A percentile compares a stretch with the other conserved stretches of the same genome.
phyloP scores from a whole-genome alignment of 371 early-diverging fungal species.

The Sporodiniella umbellata region DNA sequence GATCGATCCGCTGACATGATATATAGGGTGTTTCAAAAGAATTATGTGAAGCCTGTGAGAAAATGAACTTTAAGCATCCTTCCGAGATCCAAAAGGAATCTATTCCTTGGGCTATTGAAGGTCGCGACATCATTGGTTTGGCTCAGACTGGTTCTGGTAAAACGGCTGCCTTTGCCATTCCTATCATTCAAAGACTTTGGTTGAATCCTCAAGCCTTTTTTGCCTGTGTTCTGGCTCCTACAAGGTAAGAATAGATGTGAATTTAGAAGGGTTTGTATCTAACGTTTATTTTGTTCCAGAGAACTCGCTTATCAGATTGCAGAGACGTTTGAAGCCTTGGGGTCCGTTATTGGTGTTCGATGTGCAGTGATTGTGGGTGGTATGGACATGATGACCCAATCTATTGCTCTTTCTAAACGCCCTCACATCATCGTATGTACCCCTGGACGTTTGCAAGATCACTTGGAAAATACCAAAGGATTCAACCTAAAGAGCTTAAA shows the following conservation, averaged over 20 bases:
- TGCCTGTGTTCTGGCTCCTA: slow-evolving; percentile 97
- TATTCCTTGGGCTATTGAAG: slow-evolving; percentile 87
- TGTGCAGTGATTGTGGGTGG: slow-evolving; percentile 96
- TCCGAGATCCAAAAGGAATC: slow-evolving; percentile 92
- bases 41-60: slow-evolving; percentile 86
- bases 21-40: slow-evolving; percentile 79
- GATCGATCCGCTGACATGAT: too few relatives aligned
- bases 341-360: slow-evolving; percentile 90
- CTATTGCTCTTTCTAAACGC: slow-evolving; percentile 90
- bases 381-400: slow-evolving; percentile 95
- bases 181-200: slow-evolving; percentile 92
- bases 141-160: slow-evolving; percentile 96
- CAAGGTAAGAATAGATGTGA: slow-evolving; percentile 65
- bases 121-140: slow-evolving; percentile 92
- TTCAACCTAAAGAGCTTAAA: slow-evolving; percentile 84
- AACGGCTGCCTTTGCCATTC: slow-evolving; percentile 96
- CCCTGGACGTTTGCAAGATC: slow-evolving; percentile 97
- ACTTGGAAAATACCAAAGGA: slow-evolving; percentile 97
- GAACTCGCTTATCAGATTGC: slow-evolving; percentile 95
- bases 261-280: too few relatives aligned
- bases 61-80: slow-evolving; percentile 86
- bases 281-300: slow-evolving; percentile 48
- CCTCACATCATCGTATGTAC: slow-evolving; percentile 97
- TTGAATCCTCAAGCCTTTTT: slow-evolving; percentile 86
- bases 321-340: slow-evolving; percentile 92